Conservation (phyloP, 2,329 filamentous ascomycete species). For the Microsporum ferrugineum region DNA sequence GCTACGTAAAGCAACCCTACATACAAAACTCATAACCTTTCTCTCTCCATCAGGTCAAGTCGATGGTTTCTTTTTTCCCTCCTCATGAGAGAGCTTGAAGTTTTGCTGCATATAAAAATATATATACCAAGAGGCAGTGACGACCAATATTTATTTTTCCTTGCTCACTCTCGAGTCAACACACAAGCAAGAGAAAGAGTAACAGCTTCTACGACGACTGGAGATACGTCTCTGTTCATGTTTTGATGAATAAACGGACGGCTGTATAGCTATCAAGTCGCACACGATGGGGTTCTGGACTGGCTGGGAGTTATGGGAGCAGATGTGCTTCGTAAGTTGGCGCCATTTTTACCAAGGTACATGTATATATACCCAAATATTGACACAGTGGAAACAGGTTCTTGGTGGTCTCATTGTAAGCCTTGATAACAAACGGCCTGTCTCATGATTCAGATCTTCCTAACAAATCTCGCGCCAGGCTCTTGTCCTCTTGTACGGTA, state of each 20-base stretch:
- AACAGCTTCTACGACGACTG: not conserved
- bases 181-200: not conserved
- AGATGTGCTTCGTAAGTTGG: slow-evolving; percentile 72
- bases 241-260: not conserved
- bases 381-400: slow-evolving; percentile 43
- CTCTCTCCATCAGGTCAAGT: too few species aligned
- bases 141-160: not conserved
- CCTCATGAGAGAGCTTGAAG: too few species aligned
- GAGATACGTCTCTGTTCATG: not conserved
- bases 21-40: too few species aligned
- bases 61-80: too few species aligned
- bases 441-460: slow-evolving; percentile 1
- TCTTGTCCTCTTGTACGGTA: slow-evolving; percentile 56
- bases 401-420: slow-evolving; percentile 57
- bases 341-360: not conserved
- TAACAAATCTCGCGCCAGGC: slow-evolving; percentile 29
- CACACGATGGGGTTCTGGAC: slow-evolving; percentile 46
- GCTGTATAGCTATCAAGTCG: not conserved
- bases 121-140: slow-evolving; percentile 1
- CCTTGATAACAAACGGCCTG: slow-evolving; percentile 3
- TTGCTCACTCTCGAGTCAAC: not conserved
- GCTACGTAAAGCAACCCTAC: not conserved
- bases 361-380: slow-evolving; percentile 2
- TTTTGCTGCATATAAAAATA: not conserved
- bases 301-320: slow-evolving; percentile 71